Base-by-base conservation (phyloP, 2,329 filamentous ascomycete species). In the Dothideomycetes sp. region DNA sequence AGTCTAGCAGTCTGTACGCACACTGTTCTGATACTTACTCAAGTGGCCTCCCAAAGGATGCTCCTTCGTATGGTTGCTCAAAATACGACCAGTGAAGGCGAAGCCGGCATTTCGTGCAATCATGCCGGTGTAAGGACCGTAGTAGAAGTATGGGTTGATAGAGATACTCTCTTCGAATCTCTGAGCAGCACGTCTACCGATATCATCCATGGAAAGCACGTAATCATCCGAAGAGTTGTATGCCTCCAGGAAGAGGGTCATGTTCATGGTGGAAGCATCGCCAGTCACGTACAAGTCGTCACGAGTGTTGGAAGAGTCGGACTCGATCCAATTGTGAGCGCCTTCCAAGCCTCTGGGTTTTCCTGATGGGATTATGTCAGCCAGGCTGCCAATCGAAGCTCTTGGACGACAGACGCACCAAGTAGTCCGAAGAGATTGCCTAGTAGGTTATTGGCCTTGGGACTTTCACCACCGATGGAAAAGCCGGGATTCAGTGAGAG, bases 291-390 rank as follows among this genome's bases (percentile, higher is more conserved):
- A 76, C 0, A 77, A 54, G 43, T 76, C 72, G 24, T 67, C 63
- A 3, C 72, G 64, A 0, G 70, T 73, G 31, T 65, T 63, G 30
- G 70, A 74, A 0, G 61, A 67, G 53, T 76, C 73, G 0, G 65
- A 58, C 57, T 76, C 73, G 49, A 74, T 69, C 41, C 69, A 66
- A 52, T 74, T 74, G 53, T 77, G 73, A 3, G 66, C 67, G n/a
- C 68, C 67, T 11, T 56, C 56, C 2, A 76, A 60, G 12, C 56
- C 57, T 33, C 51, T 45, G 12, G 54, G 53, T 22, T 33, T 44
- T 39, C 15, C 28, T 31, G 25, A 3, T n/a, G 25, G 6, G n/a
- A 6, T 13, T 11, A n/a, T 4, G 25, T 28, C 25, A 28, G 25
- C 25, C 6, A 6, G 25, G 8, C 6, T 11, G 3, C 4, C 8